Percentiles rank a stretch among this genome's conserved stretches.
phyloP scores from a whole-genome alignment of 257 asterid genomes.

The Solanum medicagineum region DNA sequence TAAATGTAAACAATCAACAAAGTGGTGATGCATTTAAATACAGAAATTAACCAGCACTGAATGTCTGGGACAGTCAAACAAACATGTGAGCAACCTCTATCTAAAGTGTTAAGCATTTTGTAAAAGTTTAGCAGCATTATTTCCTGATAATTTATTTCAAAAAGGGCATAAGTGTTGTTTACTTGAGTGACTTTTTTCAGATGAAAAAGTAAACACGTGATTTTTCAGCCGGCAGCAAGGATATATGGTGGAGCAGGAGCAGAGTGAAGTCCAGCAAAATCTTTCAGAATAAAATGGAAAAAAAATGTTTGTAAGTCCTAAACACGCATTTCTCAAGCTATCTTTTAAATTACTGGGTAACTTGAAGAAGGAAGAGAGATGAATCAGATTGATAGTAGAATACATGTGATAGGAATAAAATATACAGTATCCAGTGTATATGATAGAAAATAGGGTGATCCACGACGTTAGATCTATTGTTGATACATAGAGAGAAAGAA shows the following conservation, averaged over 20 bases:
- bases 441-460: neutral
- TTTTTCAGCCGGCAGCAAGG: neutral
- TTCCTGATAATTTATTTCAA: neutral
- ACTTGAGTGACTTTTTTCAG: neutral
- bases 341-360: neutral
- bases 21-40: neutral
- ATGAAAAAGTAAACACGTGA: neutral
- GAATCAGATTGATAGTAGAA: neutral
- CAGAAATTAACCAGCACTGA: neutral
- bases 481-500: neutral
- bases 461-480: constrained; percentile 15
- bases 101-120: neutral
- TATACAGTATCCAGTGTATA: neutral
- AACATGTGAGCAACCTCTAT: neutral
- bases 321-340: neutral
- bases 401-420: neutral
- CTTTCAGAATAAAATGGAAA: neutral
- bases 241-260: neutral
- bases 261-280: neutral
- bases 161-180: neutral
- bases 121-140: neutral
- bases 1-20: neutral
- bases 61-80: neutral
- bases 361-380: neutral
- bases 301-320: neutral